A percentile compares a stretch with the other conserved stretches of the same genome.
phyloP scores from a whole-genome alignment of 2,329 filamentous ascomycete genomes.

The Thelonectria olida region DNA sequence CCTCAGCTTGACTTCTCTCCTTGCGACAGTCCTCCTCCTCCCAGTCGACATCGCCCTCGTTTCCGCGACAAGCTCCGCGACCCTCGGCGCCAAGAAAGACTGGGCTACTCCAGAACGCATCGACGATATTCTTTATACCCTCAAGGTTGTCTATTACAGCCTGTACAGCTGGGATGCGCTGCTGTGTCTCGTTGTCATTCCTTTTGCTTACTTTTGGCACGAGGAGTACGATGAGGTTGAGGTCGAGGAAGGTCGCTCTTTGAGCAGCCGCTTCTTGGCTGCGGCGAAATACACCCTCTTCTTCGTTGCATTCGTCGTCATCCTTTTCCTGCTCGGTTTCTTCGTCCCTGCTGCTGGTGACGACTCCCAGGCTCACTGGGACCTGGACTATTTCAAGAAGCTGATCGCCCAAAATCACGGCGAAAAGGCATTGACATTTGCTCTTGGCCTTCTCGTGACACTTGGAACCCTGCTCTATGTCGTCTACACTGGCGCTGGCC shows the following conservation, averaged over 20 bases:
- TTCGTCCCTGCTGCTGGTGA: conserved; percentile 85
- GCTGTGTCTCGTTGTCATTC: conserved; percentile 87
- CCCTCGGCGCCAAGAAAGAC: conserved; percentile 85
- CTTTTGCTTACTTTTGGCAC: conserved; percentile 98
- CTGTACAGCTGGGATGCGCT: conserved; percentile 92
- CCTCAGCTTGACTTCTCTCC: conserved; percentile 83
- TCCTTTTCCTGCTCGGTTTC: conserved; percentile 91
- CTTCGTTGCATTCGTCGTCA: conserved; percentile 81
- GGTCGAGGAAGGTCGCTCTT: conserved; percentile 79
- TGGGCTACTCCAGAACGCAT: conserved; percentile 91
- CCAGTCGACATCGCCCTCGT: conserved; percentile 96
- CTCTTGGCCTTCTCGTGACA: conserved; percentile 86
- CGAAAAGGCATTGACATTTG: conserved; percentile 91
- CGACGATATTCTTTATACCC: conserved; percentile 78
- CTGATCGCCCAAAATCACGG: conserved; percentile 83
- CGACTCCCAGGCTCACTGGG: conserved; percentile 71
- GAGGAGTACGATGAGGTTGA: conserved; percentile 97
- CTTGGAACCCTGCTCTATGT: conserved; percentile 87
- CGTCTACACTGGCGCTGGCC: conserved; percentile 86
- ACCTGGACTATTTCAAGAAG: conserved; percentile 91
- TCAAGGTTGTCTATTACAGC: conserved; percentile 91
- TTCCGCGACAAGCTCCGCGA: conserved; percentile 82
- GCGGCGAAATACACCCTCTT: conserved; percentile 90
- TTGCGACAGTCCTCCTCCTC: conserved; percentile 91
- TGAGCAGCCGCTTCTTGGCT: conserved; percentile 77